Evolutionary conservation across 1,139 yeast species (phyloP).

Genomic region (Taphrina populina): DNA sequence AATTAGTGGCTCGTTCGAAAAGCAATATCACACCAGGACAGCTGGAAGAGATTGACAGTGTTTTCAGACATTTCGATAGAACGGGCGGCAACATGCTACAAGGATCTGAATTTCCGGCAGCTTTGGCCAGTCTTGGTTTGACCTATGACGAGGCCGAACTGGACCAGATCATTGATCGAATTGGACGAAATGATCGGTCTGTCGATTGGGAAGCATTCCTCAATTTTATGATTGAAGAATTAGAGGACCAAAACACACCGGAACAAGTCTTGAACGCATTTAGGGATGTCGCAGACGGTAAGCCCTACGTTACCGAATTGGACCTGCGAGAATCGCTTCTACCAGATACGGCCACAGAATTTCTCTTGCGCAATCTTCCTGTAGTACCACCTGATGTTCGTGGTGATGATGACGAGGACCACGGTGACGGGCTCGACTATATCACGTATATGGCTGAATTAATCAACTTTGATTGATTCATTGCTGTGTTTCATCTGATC

Average conservation of each 20-base stretch:
- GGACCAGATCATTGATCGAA: slow-evolving; percentile 46
- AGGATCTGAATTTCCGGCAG: slow-evolving; percentile 48
- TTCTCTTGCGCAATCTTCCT: slow-evolving; percentile 28
- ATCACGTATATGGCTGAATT: slow-evolving; percentile 42
- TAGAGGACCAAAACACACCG: slow-evolving; percentile 48
- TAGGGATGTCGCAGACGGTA: slow-evolving; percentile 48
- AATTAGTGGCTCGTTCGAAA: slow-evolving; percentile 48
- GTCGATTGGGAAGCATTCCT: slow-evolving; percentile 49
- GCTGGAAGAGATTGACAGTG: slow-evolving; percentile 50
- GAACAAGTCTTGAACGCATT: slow-evolving; percentile 49
- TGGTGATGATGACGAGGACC: slow-evolving; percentile 11
- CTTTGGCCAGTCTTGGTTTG: slow-evolving; percentile 48
- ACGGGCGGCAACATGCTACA: slow-evolving; percentile 45
- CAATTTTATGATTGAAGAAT: slow-evolving; percentile 48
- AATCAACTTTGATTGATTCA: slow-evolving; percentile 20
- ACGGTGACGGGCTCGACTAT: slow-evolving; percentile 45
- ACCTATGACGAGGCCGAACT: slow-evolving; percentile 47
- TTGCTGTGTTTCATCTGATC: no score
- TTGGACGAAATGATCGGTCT: slow-evolving; percentile 38
- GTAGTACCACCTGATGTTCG: slow-evolving; percentile 1
- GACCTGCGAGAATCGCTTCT: slow-evolving; percentile 47
- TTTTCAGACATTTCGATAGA: slow-evolving; percentile 49
- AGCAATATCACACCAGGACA: slow-evolving; percentile 49
- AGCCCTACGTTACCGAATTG: slow-evolving; percentile 47
- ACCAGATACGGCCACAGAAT: slow-evolving; percentile 28